Percentiles rank a stretch among this genome's conserved stretches.
Conservation (phyloP, 2,329 filamentous ascomycete species). For the Diaporthe sp. region DNA sequence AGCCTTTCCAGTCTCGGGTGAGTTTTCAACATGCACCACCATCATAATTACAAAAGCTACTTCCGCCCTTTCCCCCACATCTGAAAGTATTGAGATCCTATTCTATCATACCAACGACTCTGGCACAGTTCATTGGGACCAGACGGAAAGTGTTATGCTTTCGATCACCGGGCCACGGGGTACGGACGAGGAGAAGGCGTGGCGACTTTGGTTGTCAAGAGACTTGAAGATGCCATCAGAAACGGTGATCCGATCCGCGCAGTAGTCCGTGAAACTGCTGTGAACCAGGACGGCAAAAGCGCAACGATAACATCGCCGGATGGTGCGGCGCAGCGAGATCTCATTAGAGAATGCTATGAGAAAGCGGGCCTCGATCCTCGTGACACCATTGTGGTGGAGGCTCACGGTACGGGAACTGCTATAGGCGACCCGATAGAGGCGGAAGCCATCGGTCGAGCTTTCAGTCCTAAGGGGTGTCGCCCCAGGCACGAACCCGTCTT, state of each 20-base stretch:
- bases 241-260: constrained; percentile 42
- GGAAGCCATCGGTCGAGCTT: constrained; percentile 11
- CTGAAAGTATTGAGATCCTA: too few species aligned
- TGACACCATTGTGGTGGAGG: constrained; percentile 51
- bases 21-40: neutral
- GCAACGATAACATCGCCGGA: constrained; percentile 44
- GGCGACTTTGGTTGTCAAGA: neutral
- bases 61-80: too few species aligned
- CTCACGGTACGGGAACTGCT: neutral
- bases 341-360: constrained; percentile 62
- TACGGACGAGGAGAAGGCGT: constrained; percentile 16
- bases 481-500: constrained; percentile 24
- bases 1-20: neutral
- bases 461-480: constrained; percentile 16
- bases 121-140: neutral
- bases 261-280: constrained; percentile 36
- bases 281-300: constrained; percentile 49
- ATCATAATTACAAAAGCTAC: too few species aligned
- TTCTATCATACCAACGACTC: too few species aligned
- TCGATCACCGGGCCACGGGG: neutral
- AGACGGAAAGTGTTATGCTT: constrained; percentile 7
- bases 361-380: constrained; percentile 57
- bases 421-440: neutral
- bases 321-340: constrained; percentile 40
- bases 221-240: neutral